Evolutionary conservation across 1,139 yeast species (phyloP).

Genomic region (Sugiyamaella pinicola): DNA sequence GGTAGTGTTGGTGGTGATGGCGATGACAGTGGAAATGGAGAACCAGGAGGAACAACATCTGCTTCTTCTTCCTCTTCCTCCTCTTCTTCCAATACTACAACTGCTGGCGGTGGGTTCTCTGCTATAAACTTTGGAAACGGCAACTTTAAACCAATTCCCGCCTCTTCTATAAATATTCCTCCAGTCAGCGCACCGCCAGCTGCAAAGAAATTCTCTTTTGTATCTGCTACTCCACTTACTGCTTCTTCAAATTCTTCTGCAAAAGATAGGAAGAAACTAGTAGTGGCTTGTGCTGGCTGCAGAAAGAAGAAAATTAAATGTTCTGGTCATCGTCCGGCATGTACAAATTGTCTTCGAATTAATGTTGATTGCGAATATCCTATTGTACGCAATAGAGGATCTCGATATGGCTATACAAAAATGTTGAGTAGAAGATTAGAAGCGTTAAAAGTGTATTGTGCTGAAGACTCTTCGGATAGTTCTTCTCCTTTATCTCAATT

Average conservation of each 20-base stretch:
- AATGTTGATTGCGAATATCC: conserved; percentile 44
- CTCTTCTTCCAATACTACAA: background rate
- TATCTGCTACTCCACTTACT: background rate
- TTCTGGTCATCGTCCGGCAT: conserved; percentile 45
- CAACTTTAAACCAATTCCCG: conserved; percentile 13
- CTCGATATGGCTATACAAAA: conserved; percentile 44
- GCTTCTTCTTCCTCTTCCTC: background rate
- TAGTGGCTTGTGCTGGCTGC: conserved; percentile 44
- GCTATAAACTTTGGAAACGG: conserved; percentile 15
- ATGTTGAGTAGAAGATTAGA: conserved; percentile 41
- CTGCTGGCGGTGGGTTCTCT: conserved; percentile 5
- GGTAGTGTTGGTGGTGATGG: background rate
- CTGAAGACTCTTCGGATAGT: conserved; percentile 10
- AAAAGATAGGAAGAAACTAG: conserved; percentile 37
- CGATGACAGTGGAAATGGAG: too few species aligned
- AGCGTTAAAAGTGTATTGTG: conserved; percentile 35
- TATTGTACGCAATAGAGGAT: conserved; percentile 43
- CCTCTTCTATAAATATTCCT: conserved; percentile 4
- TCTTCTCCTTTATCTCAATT: conserved; percentile 13
- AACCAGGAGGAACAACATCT: background rate
- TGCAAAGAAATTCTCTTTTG: conserved; percentile 5
- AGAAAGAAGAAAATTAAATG: conserved; percentile 45
- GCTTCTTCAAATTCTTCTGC: background rate
- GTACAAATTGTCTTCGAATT: conserved; percentile 43
- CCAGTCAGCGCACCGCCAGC: conserved; percentile 3